Evolutionary conservation across 768 basidiomycete genomes (phyloP), one percentile per base, ranked within the genome.

Genomic region (Termitomyces bulborhizus): DNA sequence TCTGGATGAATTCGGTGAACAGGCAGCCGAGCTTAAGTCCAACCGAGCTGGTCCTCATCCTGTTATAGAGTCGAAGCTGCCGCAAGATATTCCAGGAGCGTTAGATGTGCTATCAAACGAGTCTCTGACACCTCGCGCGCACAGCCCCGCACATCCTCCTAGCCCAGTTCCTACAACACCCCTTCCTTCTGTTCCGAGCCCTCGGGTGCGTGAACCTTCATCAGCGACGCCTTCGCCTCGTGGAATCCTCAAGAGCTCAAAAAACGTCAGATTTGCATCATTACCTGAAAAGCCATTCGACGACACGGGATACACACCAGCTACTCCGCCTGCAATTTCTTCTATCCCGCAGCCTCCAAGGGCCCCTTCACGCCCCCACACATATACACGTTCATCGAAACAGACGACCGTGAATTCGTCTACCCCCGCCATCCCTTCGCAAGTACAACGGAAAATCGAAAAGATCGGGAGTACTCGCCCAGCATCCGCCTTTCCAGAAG

Each of bases 241-340:
- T 24, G 69, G 73, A 39, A 73, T 75, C 34, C 63, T 75, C 36
- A 75, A 73, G 55, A 67, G 65, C 53, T 68, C 63, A 63, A 77
- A 73, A 56, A 76, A 68, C 41, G 77, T 79, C 53, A 72, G 76
- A 43, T 79, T 79, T 59, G 72, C 72, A 13, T 68, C 69, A 43
- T 60, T 71, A 41, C 71, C 71, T 12, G 61, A 59, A 24, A 61
- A 57, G 45, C 40, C 50, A 15, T 40, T 24, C 24, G 51, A 34
- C 11, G 40, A 55, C 11, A 42, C 34, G 21, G 27, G 42, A 36
- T 26, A 45, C n/a, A 31, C n/a, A 32, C 43, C 50, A 18, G 41
- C 18, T 27, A 55, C 56, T 13, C 56, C 56, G 12, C n/a, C 46
- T 16, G 5, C 13, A 24, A 31, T 15, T 18, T 27, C 37, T 6